Conservation (phyloP, 805 yeast genomes). For the Lipomyces spencermartinsiae region DNA sequence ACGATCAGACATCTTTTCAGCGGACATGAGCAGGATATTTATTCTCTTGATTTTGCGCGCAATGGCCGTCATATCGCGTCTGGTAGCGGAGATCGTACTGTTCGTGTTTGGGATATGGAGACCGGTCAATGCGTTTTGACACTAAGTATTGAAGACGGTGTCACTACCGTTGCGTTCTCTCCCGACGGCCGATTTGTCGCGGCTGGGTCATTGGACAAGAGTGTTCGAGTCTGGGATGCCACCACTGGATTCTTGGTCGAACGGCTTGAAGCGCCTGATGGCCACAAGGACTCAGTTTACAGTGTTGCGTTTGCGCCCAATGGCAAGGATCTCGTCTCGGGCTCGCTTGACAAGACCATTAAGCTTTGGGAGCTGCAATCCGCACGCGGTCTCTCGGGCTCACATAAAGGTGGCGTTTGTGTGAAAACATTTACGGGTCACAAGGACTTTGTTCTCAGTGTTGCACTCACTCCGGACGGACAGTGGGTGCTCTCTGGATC, state of each 20-base stretch:
- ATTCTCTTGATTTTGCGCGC: conserved; percentile 92
- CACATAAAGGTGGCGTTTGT: conserved; percentile 58
- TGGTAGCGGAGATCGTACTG: conserved; percentile 96
- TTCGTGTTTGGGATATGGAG: conserved; percentile 93
- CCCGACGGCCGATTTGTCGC: conserved; percentile 95
- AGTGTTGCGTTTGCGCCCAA: conserved; percentile 91
- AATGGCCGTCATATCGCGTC: conserved; percentile 92
- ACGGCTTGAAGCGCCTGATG: conserved; percentile 90
- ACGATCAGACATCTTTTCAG: conserved; percentile 78
- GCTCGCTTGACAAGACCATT: conserved; percentile 93
- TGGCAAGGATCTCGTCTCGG: conserved; percentile 90
- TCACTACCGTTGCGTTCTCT: conserved; percentile 95
- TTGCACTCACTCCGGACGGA: conserved; percentile 91
- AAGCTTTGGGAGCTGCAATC: conserved; percentile 89
- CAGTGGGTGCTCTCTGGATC: conserved; percentile 92
- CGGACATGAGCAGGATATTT: conserved; percentile 98
- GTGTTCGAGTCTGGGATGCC: conserved; percentile 97
- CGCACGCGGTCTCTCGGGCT: conserved; percentile 50
- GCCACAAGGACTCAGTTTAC: conserved; percentile 95
- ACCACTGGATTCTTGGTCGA: conserved; percentile 90
- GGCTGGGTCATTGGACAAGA: conserved; percentile 94
- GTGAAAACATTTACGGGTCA: conserved; percentile 95
- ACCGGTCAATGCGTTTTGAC: conserved; percentile 89
- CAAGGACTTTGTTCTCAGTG: conserved; percentile 92
- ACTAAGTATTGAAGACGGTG: conserved; percentile 94